phyloP scores from a whole-genome alignment of 257 asterid species.

The Galeopsis tetrahit region DNA sequence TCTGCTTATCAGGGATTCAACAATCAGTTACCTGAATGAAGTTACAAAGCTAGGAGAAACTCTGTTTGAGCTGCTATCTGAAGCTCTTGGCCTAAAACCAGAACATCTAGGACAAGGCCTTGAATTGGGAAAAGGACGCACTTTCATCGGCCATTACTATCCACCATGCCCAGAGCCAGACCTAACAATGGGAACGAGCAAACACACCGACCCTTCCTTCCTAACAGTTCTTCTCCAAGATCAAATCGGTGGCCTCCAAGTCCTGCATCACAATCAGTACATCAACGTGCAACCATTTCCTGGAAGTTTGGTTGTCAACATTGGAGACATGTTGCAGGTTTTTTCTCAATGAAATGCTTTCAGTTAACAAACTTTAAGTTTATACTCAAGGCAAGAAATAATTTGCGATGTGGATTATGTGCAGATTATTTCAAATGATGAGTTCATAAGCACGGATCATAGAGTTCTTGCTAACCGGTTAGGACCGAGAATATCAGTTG shows the following conservation, averaged over 20 bases:
- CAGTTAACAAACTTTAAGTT: not conserved
- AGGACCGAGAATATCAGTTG: slow-evolving; percentile 76
- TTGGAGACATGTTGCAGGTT: slow-evolving; percentile 86
- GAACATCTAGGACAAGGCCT: slow-evolving; percentile 40
- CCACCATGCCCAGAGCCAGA: slow-evolving; percentile 80
- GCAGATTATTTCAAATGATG: slow-evolving; percentile 65
- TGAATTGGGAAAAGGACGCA: slow-evolving; percentile 49
- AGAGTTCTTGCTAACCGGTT: slow-evolving; percentile 58
- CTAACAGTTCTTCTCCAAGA: slow-evolving; percentile 68
- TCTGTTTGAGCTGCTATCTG: slow-evolving; percentile 57
- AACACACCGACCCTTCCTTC: slow-evolving; percentile 68
- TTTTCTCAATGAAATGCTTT: not conserved
- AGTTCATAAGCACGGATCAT: slow-evolving; percentile 64
- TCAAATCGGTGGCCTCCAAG: slow-evolving; percentile 72
- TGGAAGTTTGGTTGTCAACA: slow-evolving; percentile 61
- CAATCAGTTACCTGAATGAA: slow-evolving; percentile 45
- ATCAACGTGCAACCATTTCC: slow-evolving; percentile 50
- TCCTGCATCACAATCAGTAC: slow-evolving; percentile 54
- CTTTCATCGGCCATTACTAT: slow-evolving; percentile 60
- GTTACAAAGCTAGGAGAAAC: slow-evolving; percentile 48
- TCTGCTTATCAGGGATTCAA: slow-evolving; percentile 43
- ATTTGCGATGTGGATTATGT: not conserved
- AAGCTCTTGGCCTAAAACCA: slow-evolving; percentile 69
- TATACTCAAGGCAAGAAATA: not conserved
- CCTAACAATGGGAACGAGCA: slow-evolving; percentile 61